Conservation (phyloP, 345 rosid genomes). For the Dovyalis caffra region DNA sequence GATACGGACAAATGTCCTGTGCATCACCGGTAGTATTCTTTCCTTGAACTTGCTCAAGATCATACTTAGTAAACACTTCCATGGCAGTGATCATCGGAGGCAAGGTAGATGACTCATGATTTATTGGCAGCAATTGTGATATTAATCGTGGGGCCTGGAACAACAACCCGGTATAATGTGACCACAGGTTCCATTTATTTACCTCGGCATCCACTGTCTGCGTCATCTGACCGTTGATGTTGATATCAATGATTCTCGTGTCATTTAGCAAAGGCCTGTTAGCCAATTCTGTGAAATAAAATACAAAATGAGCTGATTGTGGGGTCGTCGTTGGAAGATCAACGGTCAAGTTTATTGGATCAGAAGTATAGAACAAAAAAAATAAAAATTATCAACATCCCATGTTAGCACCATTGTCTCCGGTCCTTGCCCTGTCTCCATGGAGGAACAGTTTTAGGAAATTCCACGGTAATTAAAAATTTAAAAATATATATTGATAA, state of each 20-base stretch:
- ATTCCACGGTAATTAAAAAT: too few relatives aligned
- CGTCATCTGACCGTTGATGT: constrained; percentile 14
- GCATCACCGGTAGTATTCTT: background rate
- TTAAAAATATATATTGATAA: too few relatives aligned
- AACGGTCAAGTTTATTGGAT: constrained; percentile 10
- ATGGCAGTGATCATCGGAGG: background rate
- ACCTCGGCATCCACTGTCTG: background rate
- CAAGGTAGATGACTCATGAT: background rate
- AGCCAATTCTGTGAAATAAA: constrained; percentile 15
- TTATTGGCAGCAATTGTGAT: background rate
- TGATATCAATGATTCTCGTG: constrained; percentile 15
- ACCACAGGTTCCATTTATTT: background rate
- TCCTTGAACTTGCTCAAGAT: too few relatives aligned
- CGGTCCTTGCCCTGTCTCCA: too few relatives aligned
- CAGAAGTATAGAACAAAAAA: too few relatives aligned
- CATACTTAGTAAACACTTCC: background rate
- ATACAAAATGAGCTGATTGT: constrained; percentile 16
- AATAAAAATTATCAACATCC: too few relatives aligned
- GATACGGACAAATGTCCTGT: background rate
- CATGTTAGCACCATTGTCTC: too few relatives aligned
- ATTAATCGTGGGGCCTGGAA: background rate
- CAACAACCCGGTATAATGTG: background rate
- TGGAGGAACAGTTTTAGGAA: too few relatives aligned
- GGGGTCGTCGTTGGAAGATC: background rate
- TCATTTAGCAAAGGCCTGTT: background rate